Percentiles rank a stretch among this genome's conserved stretches.
Evolutionary conservation across 2,329 filamentous ascomycete genomes (phyloP).

Genomic region (Epichloe elymi): DNA sequence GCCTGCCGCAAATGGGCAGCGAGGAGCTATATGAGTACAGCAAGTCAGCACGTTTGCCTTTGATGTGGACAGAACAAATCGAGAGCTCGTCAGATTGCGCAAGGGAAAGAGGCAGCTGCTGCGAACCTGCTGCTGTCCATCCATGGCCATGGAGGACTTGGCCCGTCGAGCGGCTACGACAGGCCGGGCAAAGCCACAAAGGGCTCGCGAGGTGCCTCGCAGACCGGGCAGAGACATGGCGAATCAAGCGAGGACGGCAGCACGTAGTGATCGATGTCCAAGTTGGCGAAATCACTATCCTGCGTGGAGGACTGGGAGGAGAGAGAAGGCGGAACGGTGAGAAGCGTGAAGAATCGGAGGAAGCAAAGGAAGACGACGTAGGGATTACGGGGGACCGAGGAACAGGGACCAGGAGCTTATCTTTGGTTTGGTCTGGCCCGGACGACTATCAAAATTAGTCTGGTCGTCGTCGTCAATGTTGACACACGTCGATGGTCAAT

Average conservation of each 20-base stretch:
- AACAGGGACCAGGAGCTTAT: constrained; percentile 2
- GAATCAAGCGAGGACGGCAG: background rate
- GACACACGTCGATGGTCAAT: too few relatives aligned
- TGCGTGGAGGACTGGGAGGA: background rate
- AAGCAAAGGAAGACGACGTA: background rate
- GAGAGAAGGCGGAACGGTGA: background rate
- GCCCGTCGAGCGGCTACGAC: constrained; percentile 20
- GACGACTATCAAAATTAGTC: too few relatives aligned
- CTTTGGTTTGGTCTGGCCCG: background rate
- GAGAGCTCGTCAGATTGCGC: constrained; percentile 6
- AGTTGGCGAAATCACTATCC: background rate
- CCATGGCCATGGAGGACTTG: constrained; percentile 34
- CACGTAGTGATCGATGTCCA: background rate
- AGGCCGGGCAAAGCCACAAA: constrained; percentile 27
- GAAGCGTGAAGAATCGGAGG: background rate
- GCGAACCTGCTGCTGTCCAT: constrained; percentile 47
- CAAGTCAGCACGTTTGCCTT: constrained; percentile 6
- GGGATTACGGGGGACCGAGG: background rate
- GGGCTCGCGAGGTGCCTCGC: constrained; percentile 34
- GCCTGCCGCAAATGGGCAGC: constrained; percentile 67
- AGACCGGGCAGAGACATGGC: constrained; percentile 35
- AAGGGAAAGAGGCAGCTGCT: background rate
- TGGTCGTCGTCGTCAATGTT: too few relatives aligned
- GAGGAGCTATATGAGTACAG: constrained; percentile 53
- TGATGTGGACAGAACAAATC: background rate